phyloP scores from a whole-genome alignment of 2,329 filamentous ascomycete species.

The Fusarium mexicanum region DNA sequence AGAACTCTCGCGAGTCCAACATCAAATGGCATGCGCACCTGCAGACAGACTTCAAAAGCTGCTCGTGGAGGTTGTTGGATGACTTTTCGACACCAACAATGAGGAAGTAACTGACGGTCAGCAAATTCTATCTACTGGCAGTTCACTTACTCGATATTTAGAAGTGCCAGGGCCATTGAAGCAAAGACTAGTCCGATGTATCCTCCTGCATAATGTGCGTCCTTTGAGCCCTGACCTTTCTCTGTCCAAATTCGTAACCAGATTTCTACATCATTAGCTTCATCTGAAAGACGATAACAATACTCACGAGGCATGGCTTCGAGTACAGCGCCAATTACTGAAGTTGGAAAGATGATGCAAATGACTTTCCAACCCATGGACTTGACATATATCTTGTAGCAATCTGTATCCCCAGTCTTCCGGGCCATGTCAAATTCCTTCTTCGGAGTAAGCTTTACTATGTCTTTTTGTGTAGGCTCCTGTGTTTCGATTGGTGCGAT shows the following conservation, averaged over 20 bases:
- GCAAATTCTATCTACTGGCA: background rate
- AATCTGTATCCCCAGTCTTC: constrained; percentile 43
- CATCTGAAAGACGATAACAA: accelerated
- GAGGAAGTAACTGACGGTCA: constrained; percentile 35
- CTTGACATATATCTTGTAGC: constrained; percentile 44
- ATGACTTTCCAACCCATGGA: constrained; percentile 41
- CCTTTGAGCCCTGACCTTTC: constrained; percentile 29
- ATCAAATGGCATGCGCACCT: background rate
- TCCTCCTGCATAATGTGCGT: constrained; percentile 34
- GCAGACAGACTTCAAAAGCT: constrained; percentile 35
- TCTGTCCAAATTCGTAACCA: constrained; percentile 44
- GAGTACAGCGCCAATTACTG: constrained; percentile 16
- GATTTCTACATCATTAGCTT: constrained; percentile 30
- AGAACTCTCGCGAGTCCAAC: background rate
- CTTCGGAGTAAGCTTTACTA: background rate
- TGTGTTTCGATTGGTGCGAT: background rate
- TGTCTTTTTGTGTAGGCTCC: background rate
- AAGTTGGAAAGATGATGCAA: constrained; percentile 18
- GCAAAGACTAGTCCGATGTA: constrained; percentile 37
- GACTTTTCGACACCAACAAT: constrained; percentile 38
- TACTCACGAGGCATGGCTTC: constrained; percentile 42
- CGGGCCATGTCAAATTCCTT: constrained; percentile 39
- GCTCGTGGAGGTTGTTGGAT: constrained; percentile 35
- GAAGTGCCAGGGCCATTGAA: constrained; percentile 17
- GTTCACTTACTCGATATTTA: constrained; percentile 16